Base-by-base conservation (phyloP, 805 yeast species). In the Saccharomycopsis oosterbeekiorum region DNA sequence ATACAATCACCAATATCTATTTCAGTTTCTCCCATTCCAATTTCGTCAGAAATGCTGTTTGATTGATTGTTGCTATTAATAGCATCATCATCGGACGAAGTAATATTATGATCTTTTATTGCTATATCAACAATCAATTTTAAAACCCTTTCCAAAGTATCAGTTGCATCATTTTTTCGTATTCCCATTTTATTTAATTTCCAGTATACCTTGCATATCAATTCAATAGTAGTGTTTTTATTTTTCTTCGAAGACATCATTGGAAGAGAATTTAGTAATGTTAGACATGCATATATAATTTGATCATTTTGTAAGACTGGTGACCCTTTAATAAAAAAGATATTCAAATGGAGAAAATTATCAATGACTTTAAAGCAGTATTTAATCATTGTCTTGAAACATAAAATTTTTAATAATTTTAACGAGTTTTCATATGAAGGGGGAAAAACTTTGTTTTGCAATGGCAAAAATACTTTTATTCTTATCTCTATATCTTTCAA, bases 161-260 rank as follows among this genome's bases (percentile, higher is more conserved):
- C 84, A 0, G 85, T 82, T 2, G 84, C 84, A 67, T 82, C 86
- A 65, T 81, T 82, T 66, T 76, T 75, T 60, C 77, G 76, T 62
- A 81, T 84, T 1, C 86, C 86, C 63, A 81, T 78, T 36, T 80
- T 77, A 62, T 79, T 81, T 63, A 83, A 69, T 64, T 80, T 83
- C 86, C 86, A 83, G 64, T 82, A 83, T 9, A 80, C 77, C 60
- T 75, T 75, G 0, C 85, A 77, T 54, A 84, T 80, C 11, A 81
- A 67, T 63, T 73, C 79, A 54, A 83, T 66, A 1, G 80, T 68
- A 61, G 70, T 73, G 24, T 75, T 75, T 59, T 74, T 75, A 61
- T 78, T 77, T n/a, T 73, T 68, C 6, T 24, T 34, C 3, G 56
- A 56, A 1, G 61, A 36, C 59, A 61, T 71, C 71, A 70, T 78